Conservation (phyloP, 73 alveolate genomes). For the Paramecium pentaurelia region DNA sequence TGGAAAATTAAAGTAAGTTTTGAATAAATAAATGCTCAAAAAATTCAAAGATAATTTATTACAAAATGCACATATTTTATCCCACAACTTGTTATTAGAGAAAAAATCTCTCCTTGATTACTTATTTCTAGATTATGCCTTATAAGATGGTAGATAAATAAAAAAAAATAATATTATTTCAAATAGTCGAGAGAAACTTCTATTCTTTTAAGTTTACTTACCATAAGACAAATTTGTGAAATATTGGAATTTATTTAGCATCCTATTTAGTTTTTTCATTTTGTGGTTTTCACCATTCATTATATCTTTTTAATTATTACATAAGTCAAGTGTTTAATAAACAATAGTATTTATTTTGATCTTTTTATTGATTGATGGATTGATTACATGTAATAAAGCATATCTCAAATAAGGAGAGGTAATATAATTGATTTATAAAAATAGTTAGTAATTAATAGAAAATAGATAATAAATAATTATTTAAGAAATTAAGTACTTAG, state of each 20-base stretch:
- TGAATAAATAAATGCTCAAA: not conserved
- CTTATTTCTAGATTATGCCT: not conserved
- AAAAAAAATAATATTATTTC: not conserved
- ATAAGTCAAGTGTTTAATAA: no score
- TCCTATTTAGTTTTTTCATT: not conserved
- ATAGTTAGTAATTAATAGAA: not conserved
- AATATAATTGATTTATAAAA: not conserved
- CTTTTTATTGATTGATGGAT: not conserved
- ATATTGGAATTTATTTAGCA: not conserved
- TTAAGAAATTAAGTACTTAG: not conserved
- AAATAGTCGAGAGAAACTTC: not conserved
- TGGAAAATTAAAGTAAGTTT: not conserved
- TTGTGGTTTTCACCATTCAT: slow-evolving; percentile 7
- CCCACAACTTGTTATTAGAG: not conserved
- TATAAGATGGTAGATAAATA: not conserved
- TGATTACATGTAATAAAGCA: not conserved
- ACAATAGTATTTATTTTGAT: not conserved
- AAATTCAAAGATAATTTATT: not conserved
- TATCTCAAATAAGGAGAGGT: not conserved
- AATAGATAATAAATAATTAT: not conserved
- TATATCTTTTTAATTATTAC: not conserved
- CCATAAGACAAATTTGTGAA: not conserved
- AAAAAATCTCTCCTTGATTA: not conserved
- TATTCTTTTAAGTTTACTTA: not conserved
- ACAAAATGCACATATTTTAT: not conserved